A percentile compares a stretch with the other conserved stretches of the same genome.
phyloP scores from a whole-genome alignment of 257 asterid genomes.

The Petrea volubilis region DNA sequence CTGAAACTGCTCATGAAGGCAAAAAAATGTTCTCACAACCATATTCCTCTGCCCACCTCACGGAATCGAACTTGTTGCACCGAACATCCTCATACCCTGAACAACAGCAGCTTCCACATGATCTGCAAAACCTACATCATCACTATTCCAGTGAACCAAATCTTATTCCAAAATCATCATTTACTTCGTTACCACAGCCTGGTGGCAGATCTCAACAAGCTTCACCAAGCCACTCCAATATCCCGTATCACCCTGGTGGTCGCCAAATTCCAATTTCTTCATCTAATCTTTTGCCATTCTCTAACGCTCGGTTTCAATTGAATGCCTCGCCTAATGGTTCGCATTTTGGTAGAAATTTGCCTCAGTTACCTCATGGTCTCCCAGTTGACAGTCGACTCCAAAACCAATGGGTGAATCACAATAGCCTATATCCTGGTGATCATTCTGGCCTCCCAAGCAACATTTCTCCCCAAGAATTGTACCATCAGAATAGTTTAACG shows the following conservation, averaged over 20 bases:
- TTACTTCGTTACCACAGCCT: slow-evolving; percentile 70
- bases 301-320: slow-evolving; percentile 57
- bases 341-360: slow-evolving; percentile 65
- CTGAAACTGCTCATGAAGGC: no score
- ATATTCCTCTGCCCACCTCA: slow-evolving; percentile 44
- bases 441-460: slow-evolving; percentile 54
- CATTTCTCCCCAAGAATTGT: slow-evolving; percentile 51
- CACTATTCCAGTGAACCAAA: slow-evolving; percentile 75
- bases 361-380: slow-evolving; percentile 68
- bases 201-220: no score
- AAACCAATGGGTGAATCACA: slow-evolving; percentile 63
- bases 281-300: slow-evolving; percentile 56
- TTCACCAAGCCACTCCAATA: slow-evolving; percentile 56
- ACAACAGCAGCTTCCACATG: slow-evolving; percentile 59
- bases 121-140: slow-evolving; percentile 49
- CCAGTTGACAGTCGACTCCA: slow-evolving; percentile 59
- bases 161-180: slow-evolving; percentile 61
- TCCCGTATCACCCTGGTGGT: slow-evolving; percentile 46
- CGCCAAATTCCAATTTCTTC: no score
- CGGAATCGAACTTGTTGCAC: slow-evolving; percentile 56
- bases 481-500: slow-evolving; percentile 67
- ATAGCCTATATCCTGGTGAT: slow-evolving; percentile 47
- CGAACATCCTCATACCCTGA: slow-evolving; percentile 91
- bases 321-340: slow-evolving; percentile 55
- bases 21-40: slow-evolving; percentile 77